These are phyloP conservation scores for Rubus parviflorus DNA, from an alignment of 306 rosid genomes.

Conservation along the genomic window DNA sequence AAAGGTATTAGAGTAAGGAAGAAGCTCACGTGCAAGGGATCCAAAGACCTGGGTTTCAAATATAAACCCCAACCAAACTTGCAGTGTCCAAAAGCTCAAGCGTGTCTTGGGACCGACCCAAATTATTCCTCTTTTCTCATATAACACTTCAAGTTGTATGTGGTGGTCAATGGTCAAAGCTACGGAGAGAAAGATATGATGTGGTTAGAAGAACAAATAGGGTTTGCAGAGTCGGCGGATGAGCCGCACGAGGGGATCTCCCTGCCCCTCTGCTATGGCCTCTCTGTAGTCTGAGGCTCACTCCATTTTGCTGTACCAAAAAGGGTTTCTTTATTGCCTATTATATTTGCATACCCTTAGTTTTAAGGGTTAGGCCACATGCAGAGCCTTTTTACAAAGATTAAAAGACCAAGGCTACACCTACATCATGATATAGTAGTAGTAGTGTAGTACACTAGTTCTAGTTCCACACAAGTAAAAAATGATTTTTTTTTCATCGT, in stretches of 20 bases:
- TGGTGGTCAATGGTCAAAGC: conserved; percentile 75
- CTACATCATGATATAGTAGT: conserved; percentile 8
- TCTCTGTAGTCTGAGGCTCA: conserved; percentile 32
- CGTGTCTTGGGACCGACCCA: conserved; percentile 31
- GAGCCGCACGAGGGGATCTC: conserved; percentile 88
- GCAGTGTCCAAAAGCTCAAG: conserved; percentile 18
- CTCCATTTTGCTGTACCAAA: conserved; percentile 40
- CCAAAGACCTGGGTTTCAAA: conserved; percentile 34
- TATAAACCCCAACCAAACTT: conserved; percentile 8
- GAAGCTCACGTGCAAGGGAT: conserved; percentile 85
- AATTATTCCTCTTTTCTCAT: conserved; percentile 26
- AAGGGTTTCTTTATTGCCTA: conserved; percentile 18
- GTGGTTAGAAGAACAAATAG: conserved; percentile 48
- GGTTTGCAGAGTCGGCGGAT: conserved; percentile 62
- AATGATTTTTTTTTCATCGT: background rate
- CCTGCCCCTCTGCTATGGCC: conserved; percentile 31
- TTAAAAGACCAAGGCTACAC: conserved; percentile 10
- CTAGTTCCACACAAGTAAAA: background rate
- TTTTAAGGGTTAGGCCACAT: conserved; percentile 44
- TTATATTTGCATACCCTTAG: conserved; percentile 28
- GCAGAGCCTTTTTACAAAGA: conserved; percentile 42
- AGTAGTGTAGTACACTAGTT: background rate
- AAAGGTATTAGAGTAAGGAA: conserved; percentile 42
- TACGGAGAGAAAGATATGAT: conserved; percentile 26
- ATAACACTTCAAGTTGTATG: conserved; percentile 8